These are phyloP conservation scores for Phaeosphaeriaceae sp. DNA, from an alignment of 2,329 filamentous ascomycete genomes.

Conservation along the genomic window DNA sequence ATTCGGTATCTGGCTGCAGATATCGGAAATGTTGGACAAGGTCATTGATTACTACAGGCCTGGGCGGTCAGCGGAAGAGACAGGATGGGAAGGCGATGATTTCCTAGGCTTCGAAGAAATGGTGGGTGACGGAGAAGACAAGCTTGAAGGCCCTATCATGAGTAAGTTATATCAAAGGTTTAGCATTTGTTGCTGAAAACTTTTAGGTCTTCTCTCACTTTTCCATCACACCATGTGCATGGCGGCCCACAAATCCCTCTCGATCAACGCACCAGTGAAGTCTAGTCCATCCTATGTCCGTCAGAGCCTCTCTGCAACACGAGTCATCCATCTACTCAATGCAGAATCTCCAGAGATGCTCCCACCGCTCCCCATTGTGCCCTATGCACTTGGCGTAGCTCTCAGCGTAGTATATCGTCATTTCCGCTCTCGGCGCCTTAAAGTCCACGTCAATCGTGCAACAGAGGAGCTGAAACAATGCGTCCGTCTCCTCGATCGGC, in stretches of 20 bases:
- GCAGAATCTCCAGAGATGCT: conserved; percentile 54
- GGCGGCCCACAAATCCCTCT: conserved; percentile 60
- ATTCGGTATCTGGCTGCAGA: conserved; percentile 56
- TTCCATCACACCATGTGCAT: conserved; percentile 65
- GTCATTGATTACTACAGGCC: conserved; percentile 58
- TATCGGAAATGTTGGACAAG: conserved; percentile 54
- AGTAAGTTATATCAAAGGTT: conserved; percentile 25
- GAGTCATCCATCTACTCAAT: conserved; percentile 60
- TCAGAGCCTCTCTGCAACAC: conserved; percentile 62
- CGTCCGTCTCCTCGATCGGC: conserved; percentile 51
- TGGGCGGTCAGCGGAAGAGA: conserved; percentile 47
- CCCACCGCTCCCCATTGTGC: conserved; percentile 61
- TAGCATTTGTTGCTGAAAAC: conserved; percentile 12
- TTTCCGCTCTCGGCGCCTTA: conserved; percentile 59
- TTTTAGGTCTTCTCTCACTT: conserved; percentile 58
- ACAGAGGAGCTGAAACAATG: conserved; percentile 54
- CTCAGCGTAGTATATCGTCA: conserved; percentile 64
- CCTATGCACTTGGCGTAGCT: conserved; percentile 62
- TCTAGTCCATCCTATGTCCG: conserved; percentile 60
- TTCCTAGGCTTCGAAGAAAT: conserved; percentile 56
- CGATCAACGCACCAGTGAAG: conserved; percentile 52
- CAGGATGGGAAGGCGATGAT: conserved; percentile 55
- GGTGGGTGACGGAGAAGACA: conserved; percentile 49
- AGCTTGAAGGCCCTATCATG: conserved; percentile 45
- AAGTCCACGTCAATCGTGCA: conserved; percentile 55